phyloP scores from a whole-genome alignment of 805 yeast genomes.

The Yamadazyma kitorensis region DNA sequence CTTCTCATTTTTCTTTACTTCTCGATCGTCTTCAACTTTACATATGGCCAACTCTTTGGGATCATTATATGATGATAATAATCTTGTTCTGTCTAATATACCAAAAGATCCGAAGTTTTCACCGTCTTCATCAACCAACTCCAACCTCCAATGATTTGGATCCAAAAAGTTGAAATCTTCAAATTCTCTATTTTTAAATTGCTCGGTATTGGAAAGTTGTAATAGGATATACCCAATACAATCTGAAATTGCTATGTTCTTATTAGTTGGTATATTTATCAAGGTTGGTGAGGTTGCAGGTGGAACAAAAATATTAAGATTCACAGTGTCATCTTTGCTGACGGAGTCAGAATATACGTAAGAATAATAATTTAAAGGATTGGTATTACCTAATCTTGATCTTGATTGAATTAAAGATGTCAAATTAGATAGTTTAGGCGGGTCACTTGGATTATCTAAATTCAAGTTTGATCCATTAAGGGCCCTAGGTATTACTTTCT shows the following conservation, averaged over 20 bases:
- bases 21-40: constrained; percentile 45
- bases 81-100: constrained; percentile 66
- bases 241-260: constrained; percentile 31
- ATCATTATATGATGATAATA: constrained; percentile 68
- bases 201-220: constrained; percentile 22
- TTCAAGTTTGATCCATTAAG: neutral
- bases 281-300: constrained; percentile 28
- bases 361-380: constrained; percentile 44
- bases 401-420: constrained; percentile 43
- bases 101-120: constrained; percentile 94
- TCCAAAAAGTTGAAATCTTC: constrained; percentile 24
- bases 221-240: constrained; percentile 40
- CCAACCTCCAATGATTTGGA: constrained; percentile 72
- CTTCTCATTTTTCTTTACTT: constrained; percentile 45
- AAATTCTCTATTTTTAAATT: constrained; percentile 11
- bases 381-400: constrained; percentile 29
- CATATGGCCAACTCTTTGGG: constrained; percentile 78
- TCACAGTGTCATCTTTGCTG: constrained; percentile 6
- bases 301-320: constrained; percentile 30
- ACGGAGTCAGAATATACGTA: constrained; percentile 26
- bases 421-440: constrained; percentile 37
- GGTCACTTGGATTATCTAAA: too few species aligned
- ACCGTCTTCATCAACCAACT: constrained; percentile 89
- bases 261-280: constrained; percentile 20
- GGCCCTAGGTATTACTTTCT: neutral